Percentiles rank a stretch among this genome's conserved stretches.
Conservation (phyloP, 2,329 filamentous ascomycete genomes). For the Fusarium sp. region DNA sequence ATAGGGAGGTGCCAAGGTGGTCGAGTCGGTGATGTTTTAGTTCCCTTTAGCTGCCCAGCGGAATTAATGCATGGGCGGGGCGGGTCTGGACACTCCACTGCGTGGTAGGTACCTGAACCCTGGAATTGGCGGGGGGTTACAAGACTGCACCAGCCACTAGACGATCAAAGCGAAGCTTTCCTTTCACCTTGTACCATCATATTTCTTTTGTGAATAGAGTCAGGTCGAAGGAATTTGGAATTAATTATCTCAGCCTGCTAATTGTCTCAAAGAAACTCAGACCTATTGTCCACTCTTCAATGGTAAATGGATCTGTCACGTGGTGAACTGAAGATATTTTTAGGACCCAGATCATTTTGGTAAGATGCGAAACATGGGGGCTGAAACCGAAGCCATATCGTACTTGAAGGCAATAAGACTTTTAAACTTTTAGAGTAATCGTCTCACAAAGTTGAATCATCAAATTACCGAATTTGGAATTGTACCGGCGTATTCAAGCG, state of each 20-base stretch:
- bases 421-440: background rate
- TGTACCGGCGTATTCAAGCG: slow-evolving; percentile 11
- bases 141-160: slow-evolving; percentile 17
- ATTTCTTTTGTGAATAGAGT: background rate
- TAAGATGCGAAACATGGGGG: background rate
- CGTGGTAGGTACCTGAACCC: slow-evolving; percentile 32
- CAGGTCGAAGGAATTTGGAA: background rate
- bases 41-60: slow-evolving; percentile 36
- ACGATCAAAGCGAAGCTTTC: slow-evolving; percentile 6
- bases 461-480: slow-evolving; percentile 10
- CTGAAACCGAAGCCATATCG: background rate
- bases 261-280: background rate
- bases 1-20: slow-evolving; percentile 48
- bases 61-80: slow-evolving; percentile 33
- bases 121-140: slow-evolving; percentile 19
- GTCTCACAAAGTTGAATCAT: background rate
- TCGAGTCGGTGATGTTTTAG: slow-evolving; percentile 38
- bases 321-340: background rate
- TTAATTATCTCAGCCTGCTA: background rate
- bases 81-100: slow-evolving; percentile 5
- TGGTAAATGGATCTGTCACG: background rate
- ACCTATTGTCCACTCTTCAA: background rate
- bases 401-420: background rate
- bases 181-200: background rate
- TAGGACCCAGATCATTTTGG: background rate